Percentiles rank a stretch among this genome's conserved stretches.
Evolutionary conservation across 805 yeast species (phyloP).

Genomic region (Lachancea sp.): DNA sequence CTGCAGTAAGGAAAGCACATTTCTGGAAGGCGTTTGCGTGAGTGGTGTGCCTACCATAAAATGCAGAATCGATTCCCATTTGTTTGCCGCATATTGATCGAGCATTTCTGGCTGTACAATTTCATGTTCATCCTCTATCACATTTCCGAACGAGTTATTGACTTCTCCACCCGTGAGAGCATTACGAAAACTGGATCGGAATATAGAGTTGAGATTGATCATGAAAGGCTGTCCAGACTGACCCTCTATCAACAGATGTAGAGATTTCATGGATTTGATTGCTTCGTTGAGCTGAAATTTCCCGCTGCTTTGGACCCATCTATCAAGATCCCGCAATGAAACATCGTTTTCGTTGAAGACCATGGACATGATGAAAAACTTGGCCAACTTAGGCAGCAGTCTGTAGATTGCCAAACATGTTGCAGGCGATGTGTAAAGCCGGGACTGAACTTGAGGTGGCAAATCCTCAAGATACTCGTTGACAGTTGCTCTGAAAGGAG

Average conservation of each 20-base stretch:
- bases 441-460: slow-evolving; percentile 77
- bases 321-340: slow-evolving; percentile 57
- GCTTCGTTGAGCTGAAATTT: slow-evolving; percentile 60
- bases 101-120: slow-evolving; percentile 58
- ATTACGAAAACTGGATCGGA: slow-evolving; percentile 66
- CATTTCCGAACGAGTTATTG: slow-evolving; percentile 69
- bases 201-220: slow-evolving; percentile 58
- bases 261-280: slow-evolving; percentile 61
- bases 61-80: slow-evolving; percentile 94
- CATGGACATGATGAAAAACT: slow-evolving; percentile 81
- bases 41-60: slow-evolving; percentile 94
- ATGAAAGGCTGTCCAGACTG: slow-evolving; percentile 24
- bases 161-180: slow-evolving; percentile 78
- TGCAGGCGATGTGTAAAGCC: slow-evolving; percentile 83
- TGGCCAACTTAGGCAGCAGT: slow-evolving; percentile 81
- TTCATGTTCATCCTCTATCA: slow-evolving; percentile 50
- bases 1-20: slow-evolving; percentile 67
- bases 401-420: slow-evolving; percentile 92
- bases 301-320: slow-evolving; percentile 65
- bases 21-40: slow-evolving; percentile 63
- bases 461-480: slow-evolving; percentile 85
- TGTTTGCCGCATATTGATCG: slow-evolving; percentile 72
- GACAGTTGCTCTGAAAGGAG: slow-evolving; percentile 60
- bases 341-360: slow-evolving; percentile 74
- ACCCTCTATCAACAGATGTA: slow-evolving; percentile 57